phyloP scores from a whole-genome alignment of 2,329 filamentous ascomycete genomes.

The Calonectria pteridis region DNA sequence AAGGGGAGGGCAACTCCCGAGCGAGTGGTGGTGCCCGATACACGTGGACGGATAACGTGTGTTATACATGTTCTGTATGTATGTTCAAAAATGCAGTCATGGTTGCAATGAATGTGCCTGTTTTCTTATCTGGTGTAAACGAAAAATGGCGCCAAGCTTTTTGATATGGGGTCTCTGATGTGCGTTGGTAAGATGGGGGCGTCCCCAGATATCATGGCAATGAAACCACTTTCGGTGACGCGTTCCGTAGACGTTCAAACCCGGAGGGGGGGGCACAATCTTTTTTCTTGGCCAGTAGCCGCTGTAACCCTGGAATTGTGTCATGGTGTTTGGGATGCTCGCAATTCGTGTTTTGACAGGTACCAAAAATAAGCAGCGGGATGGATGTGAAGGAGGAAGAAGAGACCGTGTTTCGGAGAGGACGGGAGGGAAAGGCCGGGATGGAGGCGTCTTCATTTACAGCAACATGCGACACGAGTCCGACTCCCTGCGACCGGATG shows the following conservation, averaged over 20 bases:
- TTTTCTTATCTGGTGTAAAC: conserved; percentile 4
- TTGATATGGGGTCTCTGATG: not conserved
- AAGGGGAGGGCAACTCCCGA: not conserved
- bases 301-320: not conserved
- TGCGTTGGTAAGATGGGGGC: not conserved
- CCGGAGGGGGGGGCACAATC: not conserved
- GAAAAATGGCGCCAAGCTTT: conserved; percentile 6
- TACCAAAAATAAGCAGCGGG: not conserved
- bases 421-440: no score
- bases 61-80: not conserved
- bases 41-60: not conserved
- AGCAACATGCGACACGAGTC: not conserved
- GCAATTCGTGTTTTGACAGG: not conserved
- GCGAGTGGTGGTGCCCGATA: not conserved
- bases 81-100: not conserved
- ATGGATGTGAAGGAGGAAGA: no score
- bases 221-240: not conserved
- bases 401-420: no score
- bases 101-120: not conserved
- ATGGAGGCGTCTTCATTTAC: not conserved
- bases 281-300: not conserved
- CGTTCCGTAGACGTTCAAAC: not conserved
- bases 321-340: not conserved
- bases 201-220: conserved; percentile 2
- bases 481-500: not conserved